Evolutionary conservation across 257 asterid genomes (phyloP).

Genomic region (Galeopsis tetrahit): DNA sequence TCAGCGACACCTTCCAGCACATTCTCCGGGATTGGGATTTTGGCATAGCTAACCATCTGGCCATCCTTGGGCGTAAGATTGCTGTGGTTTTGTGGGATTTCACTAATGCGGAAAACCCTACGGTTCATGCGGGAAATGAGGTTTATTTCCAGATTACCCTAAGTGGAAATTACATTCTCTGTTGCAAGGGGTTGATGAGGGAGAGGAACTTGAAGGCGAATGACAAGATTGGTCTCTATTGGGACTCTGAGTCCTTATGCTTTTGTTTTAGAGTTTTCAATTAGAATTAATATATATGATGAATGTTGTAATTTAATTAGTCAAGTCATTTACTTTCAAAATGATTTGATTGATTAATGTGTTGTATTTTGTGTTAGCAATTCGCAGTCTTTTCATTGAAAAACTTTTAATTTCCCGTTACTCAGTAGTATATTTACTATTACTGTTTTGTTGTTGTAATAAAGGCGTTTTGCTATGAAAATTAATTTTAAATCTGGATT

Average conservation of each 20-base stretch:
- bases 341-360: no score
- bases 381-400: no score
- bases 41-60: slow-evolving; percentile 43
- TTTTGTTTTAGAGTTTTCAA: slow-evolving; percentile 43
- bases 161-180: slow-evolving; percentile 37
- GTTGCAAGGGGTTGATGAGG: slow-evolving; percentile 49
- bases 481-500: no score
- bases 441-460: no score
- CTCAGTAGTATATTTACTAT: no score
- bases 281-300: neutral
- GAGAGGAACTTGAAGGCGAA: slow-evolving; percentile 40
- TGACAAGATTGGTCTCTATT: slow-evolving; percentile 53
- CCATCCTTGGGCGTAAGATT: slow-evolving; percentile 41
- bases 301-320: neutral
- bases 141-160: slow-evolving; percentile 43
- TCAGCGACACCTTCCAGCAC: slow-evolving; percentile 46
- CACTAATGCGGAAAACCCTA: slow-evolving; percentile 41
- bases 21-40: slow-evolving; percentile 56
- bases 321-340: neutral
- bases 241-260: slow-evolving; percentile 41
- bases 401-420: no score
- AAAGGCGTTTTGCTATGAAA: no score
- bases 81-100: slow-evolving; percentile 57
- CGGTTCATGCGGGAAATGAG: slow-evolving; percentile 31
- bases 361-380: no score